These are phyloP conservation scores for Pharnaceum exiguum DNA, from an alignment of 148 eudicot species.

Conservation along the genomic window DNA sequence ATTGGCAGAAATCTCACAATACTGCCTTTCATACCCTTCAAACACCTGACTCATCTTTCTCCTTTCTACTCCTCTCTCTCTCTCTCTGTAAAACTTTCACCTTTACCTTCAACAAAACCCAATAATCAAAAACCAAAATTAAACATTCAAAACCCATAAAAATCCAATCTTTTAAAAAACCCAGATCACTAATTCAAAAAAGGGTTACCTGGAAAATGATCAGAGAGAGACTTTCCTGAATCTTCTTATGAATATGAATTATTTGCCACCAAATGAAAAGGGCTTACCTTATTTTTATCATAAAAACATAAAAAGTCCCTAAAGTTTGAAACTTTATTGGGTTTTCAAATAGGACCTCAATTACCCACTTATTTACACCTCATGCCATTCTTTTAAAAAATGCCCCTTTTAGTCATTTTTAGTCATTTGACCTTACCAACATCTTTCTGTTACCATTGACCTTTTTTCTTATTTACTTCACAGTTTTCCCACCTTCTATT, in stretches of 20 bases:
- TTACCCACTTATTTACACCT: not conserved
- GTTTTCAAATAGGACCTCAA: not conserved
- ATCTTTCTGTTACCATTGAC: too few relatives aligned
- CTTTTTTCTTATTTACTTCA: too few relatives aligned
- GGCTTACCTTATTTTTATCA: too few relatives aligned
- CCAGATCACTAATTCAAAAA: too few relatives aligned
- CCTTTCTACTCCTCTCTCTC: not conserved
- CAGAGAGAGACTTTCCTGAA: not conserved
- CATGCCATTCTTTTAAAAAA: not conserved
- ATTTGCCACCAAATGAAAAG: not conserved
- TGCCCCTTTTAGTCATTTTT: not conserved
- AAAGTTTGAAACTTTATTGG: not conserved
- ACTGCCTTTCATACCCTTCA: conserved; percentile 31
- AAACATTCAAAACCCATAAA: not conserved
- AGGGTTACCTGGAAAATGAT: not conserved
- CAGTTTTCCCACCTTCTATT: too few relatives aligned
- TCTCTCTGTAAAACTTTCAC: not conserved
- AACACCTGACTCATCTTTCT: conserved; percentile 32
- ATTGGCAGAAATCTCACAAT: conserved; percentile 29
- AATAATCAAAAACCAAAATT: not conserved
- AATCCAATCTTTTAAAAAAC: not conserved
- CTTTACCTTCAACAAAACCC: not conserved
- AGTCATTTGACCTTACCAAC: too few relatives aligned
- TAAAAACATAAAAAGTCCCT: too few relatives aligned
- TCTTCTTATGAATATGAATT: not conserved